Percentiles rank a stretch among this genome's conserved stretches.
Conservation (phyloP, 768 basidiomycete species). For the Mycena latifolia region DNA sequence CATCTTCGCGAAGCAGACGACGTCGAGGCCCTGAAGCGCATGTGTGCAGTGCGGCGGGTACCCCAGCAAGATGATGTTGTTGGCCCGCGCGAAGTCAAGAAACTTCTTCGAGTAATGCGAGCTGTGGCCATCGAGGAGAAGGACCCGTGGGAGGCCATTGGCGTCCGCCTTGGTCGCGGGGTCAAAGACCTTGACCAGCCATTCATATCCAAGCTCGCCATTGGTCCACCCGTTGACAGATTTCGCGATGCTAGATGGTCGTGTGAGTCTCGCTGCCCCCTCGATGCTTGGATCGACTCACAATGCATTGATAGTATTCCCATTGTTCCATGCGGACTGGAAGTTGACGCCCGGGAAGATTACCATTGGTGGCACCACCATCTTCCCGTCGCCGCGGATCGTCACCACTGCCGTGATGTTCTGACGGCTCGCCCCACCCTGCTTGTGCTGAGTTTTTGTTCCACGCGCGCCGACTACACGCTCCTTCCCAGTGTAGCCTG, state of each 20-base stretch:
- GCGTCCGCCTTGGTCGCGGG: constrained; percentile 51
- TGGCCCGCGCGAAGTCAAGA: constrained; percentile 6
- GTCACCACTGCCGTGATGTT: constrained; percentile 53
- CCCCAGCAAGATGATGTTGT: constrained; percentile 28
- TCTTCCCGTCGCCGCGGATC: too few relatives aligned
- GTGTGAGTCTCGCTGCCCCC: too few relatives aligned
- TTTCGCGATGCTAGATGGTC: constrained; percentile 34
- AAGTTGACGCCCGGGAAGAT: constrained; percentile 55
- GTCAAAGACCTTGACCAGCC: constrained; percentile 43
- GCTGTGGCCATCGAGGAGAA: constrained; percentile 54
- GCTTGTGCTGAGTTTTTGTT: constrained; percentile 47
- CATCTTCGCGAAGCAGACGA: constrained; percentile 56
- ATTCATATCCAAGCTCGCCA: constrained; percentile 2
- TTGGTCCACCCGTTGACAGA: constrained; percentile 50
- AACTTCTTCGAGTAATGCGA: constrained; percentile 14
- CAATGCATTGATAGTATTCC: too few relatives aligned
- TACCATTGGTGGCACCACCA: constrained; percentile 49
- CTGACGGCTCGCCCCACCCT: constrained; percentile 46
- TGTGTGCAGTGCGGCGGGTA: too few relatives aligned
- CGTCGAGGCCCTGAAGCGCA: constrained; percentile 57
- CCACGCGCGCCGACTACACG: too few relatives aligned
- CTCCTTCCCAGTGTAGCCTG: too few relatives aligned
- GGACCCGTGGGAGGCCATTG: constrained; percentile 42
- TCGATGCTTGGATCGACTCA: too few relatives aligned
- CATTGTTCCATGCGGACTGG: constrained; percentile 55